phyloP scores from a whole-genome alignment of 2,329 filamentous ascomycete genomes.

The Aspergillus japonicus region DNA sequence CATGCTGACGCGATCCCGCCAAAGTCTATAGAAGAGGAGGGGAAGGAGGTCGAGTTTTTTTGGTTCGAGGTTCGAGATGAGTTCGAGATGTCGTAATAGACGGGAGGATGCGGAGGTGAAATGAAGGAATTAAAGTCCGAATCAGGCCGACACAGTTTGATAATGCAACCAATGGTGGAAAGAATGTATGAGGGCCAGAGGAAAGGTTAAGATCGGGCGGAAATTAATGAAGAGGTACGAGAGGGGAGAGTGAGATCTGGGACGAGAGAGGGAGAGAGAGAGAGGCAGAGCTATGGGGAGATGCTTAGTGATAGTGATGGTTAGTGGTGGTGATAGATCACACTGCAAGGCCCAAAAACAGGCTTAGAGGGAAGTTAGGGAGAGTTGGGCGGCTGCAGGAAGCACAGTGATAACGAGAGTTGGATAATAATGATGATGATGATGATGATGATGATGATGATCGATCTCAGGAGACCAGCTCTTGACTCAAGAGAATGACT shows the following conservation, averaged over 20 bases:
- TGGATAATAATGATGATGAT: background rate
- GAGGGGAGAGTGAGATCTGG: slow-evolving; percentile 1
- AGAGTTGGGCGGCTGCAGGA: slow-evolving; percentile 10
- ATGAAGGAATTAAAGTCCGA: background rate
- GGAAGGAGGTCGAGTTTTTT: background rate
- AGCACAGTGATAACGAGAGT: slow-evolving; percentile 14
- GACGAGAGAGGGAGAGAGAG: background rate
- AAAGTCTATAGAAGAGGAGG: slow-evolving; percentile 10
- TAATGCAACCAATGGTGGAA: background rate
- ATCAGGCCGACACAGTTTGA: background rate
- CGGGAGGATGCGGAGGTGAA: slow-evolving; percentile 1
- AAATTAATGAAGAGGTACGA: slow-evolving; percentile 3
- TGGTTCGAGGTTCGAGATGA: slow-evolving; percentile 1
- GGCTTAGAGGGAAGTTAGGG: slow-evolving; percentile 1
- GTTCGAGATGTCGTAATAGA: slow-evolving; percentile 1
- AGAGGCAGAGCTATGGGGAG: background rate
- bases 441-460: background rate
- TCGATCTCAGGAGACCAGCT: slow-evolving; percentile 8
- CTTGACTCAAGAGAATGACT: slow-evolving; percentile 3
- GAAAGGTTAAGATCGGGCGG: background rate
- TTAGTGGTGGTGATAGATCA: slow-evolving; percentile 7
- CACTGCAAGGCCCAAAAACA: slow-evolving; percentile 6
- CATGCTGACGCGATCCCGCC: slow-evolving; percentile 36
- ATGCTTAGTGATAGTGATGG: background rate
- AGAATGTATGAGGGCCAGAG: background rate